Conservation (phyloP, 306 rosid species). For the Quercus bicolor region DNA sequence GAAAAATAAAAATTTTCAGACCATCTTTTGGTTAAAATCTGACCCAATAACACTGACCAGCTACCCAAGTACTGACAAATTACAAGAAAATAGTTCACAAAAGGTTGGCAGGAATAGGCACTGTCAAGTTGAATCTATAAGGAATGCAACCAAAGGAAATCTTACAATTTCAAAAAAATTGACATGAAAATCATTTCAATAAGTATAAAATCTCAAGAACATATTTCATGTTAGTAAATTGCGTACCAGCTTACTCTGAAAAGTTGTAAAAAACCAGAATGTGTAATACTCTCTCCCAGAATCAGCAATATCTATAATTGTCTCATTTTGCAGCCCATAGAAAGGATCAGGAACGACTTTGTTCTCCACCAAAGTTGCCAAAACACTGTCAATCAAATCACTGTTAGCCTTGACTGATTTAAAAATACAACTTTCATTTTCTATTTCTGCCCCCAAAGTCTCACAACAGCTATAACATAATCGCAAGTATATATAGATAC, state of each 20-base stretch:
- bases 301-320: constrained; percentile 80
- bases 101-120: background rate
- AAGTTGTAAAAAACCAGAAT: constrained; percentile 85
- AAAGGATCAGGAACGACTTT: constrained; percentile 83
- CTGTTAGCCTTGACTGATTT: background rate
- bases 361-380: constrained; percentile 83
- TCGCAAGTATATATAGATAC: background rate
- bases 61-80: background rate
- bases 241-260: constrained; percentile 65
- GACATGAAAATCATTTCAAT: background rate
- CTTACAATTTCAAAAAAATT: background rate
- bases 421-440: background rate
- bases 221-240: background rate
- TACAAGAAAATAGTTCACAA: background rate
- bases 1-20: background rate
- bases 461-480: background rate
- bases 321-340: constrained; percentile 68
- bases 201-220: background rate
- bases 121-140: background rate
- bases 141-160: background rate
- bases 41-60: background rate
- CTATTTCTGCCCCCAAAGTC: background rate
- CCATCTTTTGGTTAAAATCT: background rate
- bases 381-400: constrained; percentile 52
- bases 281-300: constrained; percentile 88